Evolutionary conservation across 306 rosid genomes (phyloP).

Genomic region (Sicyos baderoa): DNA sequence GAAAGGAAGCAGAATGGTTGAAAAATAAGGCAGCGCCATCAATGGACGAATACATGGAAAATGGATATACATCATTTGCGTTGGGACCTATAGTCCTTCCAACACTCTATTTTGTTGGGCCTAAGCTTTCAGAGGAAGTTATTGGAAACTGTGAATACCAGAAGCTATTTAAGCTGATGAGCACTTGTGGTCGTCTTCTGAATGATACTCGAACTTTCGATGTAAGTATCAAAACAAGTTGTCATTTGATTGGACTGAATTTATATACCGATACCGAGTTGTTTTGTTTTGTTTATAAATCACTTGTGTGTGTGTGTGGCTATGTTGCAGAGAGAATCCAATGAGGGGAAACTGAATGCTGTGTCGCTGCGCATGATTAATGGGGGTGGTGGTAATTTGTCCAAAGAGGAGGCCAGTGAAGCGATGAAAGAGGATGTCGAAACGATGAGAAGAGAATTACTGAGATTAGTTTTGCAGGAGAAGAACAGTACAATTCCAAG

Average conservation of each 20-base stretch:
- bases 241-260: too few species aligned
- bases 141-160: constrained; percentile 35
- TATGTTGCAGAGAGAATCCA: constrained; percentile 58
- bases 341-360: constrained; percentile 66
- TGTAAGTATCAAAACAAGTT: constrained; percentile 28
- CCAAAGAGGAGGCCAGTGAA: constrained; percentile 35
- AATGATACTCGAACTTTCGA: constrained; percentile 53
- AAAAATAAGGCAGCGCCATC: constrained; percentile 45
- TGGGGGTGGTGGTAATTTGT: constrained; percentile 24
- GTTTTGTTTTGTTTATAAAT: background rate
- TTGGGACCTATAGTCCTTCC: constrained; percentile 79
- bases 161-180: constrained; percentile 45
- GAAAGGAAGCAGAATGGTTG: constrained; percentile 61
- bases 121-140: constrained; percentile 44
- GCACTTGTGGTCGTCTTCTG: constrained; percentile 60
- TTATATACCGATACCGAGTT: background rate
- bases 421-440: constrained; percentile 28
- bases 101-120: constrained; percentile 62
- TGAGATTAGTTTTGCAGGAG: constrained; percentile 53
- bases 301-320: too few species aligned
- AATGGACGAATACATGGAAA: constrained; percentile 60
- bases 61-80: constrained; percentile 55
- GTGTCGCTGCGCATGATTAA: constrained; percentile 35
- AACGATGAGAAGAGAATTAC: constrained; percentile 48
- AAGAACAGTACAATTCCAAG: constrained; percentile 54